These are phyloP conservation scores for Fusarium transvaalense DNA, from an alignment of 2,329 filamentous ascomycete species.

Conservation along the genomic window DNA sequence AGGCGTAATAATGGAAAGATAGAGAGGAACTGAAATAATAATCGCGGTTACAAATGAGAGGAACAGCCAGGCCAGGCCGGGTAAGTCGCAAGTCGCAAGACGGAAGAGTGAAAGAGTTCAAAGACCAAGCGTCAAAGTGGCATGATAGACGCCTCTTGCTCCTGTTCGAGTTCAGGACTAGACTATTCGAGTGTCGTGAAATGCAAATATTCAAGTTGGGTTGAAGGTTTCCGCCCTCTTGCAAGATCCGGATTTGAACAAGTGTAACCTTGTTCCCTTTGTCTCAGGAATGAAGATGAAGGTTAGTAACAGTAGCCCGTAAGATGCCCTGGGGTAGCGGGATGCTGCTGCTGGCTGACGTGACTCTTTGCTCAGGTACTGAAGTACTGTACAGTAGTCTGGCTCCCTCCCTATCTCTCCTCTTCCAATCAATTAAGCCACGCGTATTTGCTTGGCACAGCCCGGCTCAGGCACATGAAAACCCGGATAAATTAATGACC, in stretches of 20 bases:
- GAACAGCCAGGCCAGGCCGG: slow-evolving; percentile 13
- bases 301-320: neutral
- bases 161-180: slow-evolving; percentile 14
- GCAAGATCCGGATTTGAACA: slow-evolving; percentile 36
- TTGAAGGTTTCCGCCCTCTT: slow-evolving; percentile 18
- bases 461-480: slow-evolving; percentile 28
- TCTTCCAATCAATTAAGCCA: slow-evolving; percentile 40
- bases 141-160: slow-evolving; percentile 33
- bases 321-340: no score
- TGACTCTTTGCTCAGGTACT: slow-evolving; percentile 27
- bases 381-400: no score
- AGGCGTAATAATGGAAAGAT: slow-evolving; percentile 1
- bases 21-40: slow-evolving; percentile 11
- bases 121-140: slow-evolving; percentile 27
- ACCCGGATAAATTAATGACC: neutral
- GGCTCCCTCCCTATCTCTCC: slow-evolving; percentile 38
- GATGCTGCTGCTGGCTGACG: slow-evolving; percentile 40
- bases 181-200: slow-evolving; percentile 8
- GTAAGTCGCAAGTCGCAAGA: slow-evolving; percentile 24
- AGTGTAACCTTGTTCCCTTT: slow-evolving; percentile 32
- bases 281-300: slow-evolving; percentile 36
- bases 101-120: slow-evolving; percentile 12
- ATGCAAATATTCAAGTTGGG: slow-evolving; percentile 15
- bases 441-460: slow-evolving; percentile 40
- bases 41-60: slow-evolving; percentile 36